Conservation (phyloP, 1,284 basidiomycete genomes). For the Leccinum subrobustum region DNA sequence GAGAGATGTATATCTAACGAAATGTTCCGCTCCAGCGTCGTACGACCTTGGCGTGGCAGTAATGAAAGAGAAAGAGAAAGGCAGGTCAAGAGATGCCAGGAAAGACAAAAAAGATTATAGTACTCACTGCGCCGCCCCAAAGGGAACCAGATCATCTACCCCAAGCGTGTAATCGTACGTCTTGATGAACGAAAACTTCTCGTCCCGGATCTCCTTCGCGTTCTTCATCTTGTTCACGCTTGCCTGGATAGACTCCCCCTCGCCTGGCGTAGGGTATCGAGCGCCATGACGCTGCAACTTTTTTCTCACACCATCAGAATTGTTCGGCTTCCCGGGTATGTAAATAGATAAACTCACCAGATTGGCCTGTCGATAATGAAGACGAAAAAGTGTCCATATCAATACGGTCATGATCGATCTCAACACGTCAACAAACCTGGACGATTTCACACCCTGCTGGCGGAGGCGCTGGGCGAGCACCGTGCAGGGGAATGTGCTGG, state of each 20-base stretch:
- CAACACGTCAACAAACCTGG: neutral
- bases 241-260: neutral
- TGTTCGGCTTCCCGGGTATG: neutral
- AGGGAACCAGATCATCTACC: neutral
- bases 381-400: no score
- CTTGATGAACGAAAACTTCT: neutral
- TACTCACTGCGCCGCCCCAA: neutral
- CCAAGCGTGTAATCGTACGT: neutral
- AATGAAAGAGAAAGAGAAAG: neutral
- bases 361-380: neutral
- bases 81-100: neutral
- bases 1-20: slow-evolving; percentile 48
- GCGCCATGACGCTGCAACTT: neutral
- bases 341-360: neutral
- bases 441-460: neutral
- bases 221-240: neutral
- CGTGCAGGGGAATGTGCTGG: no score
- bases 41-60: slow-evolving; percentile 40
- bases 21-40: slow-evolving; percentile 48
- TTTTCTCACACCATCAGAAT: neutral
- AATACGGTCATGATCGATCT: no score
- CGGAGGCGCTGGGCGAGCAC: no score
- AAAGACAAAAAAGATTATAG: neutral
- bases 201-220: neutral
- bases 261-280: neutral